Evolutionary conservation across 1,284 basidiomycete genomes (phyloP).

Genomic region (Papiliotrema terrestris): DNA sequence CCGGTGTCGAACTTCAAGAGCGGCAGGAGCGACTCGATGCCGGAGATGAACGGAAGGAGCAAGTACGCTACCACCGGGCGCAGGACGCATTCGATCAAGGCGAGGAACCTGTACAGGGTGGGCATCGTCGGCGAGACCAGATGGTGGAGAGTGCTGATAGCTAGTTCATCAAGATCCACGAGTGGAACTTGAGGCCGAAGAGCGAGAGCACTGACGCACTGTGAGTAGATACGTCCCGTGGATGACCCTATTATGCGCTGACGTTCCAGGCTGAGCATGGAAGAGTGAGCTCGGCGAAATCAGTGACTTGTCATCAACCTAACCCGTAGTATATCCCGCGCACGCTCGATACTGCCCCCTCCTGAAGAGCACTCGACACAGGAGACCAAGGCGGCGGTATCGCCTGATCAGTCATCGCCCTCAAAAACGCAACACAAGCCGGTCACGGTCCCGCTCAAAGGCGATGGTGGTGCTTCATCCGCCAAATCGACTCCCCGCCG

Average conservation of each 20-base stretch:
- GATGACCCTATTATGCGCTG: slow-evolving; percentile 52
- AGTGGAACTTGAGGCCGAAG: slow-evolving; percentile 56
- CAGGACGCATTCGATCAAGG: slow-evolving; percentile 53
- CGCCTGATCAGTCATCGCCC: background rate
- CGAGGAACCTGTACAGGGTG: slow-evolving; percentile 86
- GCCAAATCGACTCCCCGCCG: slow-evolving; percentile 2
- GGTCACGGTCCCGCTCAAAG: slow-evolving; percentile 25
- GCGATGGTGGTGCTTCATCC: slow-evolving; percentile 16
- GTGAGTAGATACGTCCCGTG: background rate
- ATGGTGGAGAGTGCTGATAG: background rate
- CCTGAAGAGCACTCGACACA: background rate
- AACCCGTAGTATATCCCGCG: background rate
- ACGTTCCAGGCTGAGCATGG: slow-evolving; percentile 64
- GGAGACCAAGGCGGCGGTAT: background rate
- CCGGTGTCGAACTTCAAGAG: slow-evolving; percentile 64
- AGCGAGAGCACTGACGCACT: slow-evolving; percentile 14
- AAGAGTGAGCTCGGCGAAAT: slow-evolving; percentile 60
- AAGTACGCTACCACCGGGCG: slow-evolving; percentile 71
- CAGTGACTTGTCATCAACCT: too few relatives aligned
- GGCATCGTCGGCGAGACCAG: slow-evolving; percentile 10
- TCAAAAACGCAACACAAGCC: slow-evolving; percentile 9
- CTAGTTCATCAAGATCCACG: slow-evolving; percentile 66
- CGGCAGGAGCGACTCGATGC: slow-evolving; percentile 12
- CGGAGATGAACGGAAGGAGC: slow-evolving; percentile 55
- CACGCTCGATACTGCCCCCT: slow-evolving; percentile 1